These are phyloP conservation scores for Trichoderma koningiopsis DNA, from an alignment of 2,329 filamentous ascomycete genomes.

Conservation along the genomic window DNA sequence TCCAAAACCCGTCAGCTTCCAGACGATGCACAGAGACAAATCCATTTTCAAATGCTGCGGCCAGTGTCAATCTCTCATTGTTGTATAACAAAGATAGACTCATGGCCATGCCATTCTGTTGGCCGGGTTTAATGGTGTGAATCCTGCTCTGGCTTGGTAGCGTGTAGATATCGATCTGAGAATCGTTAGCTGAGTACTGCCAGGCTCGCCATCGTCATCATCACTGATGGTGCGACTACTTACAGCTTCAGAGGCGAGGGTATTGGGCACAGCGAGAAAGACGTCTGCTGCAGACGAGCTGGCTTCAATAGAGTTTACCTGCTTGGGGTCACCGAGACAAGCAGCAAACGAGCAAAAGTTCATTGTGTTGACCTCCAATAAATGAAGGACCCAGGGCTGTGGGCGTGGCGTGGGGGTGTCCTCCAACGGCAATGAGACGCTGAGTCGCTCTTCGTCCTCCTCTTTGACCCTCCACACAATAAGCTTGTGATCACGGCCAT, in stretches of 20 bases:
- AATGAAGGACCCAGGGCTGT: conserved; percentile 82
- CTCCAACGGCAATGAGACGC: conserved; percentile 72
- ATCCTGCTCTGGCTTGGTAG: conserved; percentile 74
- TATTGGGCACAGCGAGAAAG: conserved; percentile 75
- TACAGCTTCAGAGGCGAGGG: conserved; percentile 70
- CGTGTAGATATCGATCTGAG: conserved; percentile 78
- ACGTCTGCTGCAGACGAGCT: conserved; percentile 52
- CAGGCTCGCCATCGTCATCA: not conserved
- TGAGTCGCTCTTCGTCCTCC: conserved; percentile 64
- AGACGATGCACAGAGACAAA: conserved; percentile 67
- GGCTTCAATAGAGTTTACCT: conserved; percentile 25
- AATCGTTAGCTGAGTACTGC: not conserved
- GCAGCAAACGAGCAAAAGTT: conserved; percentile 89
- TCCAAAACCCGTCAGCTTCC: conserved; percentile 46
- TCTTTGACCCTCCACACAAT: conserved; percentile 76
- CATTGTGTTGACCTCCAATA: conserved; percentile 84
- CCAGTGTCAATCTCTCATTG: conserved; percentile 57
- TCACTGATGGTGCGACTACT: conserved; percentile 31
- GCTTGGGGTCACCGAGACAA: conserved; percentile 47
- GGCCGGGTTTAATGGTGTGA: conserved; percentile 55
- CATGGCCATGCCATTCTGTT: conserved; percentile 84
- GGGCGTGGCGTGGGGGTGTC: conserved; percentile 50
- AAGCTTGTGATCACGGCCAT: conserved; percentile 86
- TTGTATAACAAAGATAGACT: conserved; percentile 65
- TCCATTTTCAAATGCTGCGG: conserved; percentile 86